Evolutionary conservation across 192 early-diverging fungal species (phyloP), one percentile per base, ranked within the genome.

Genomic region (Spinellus fusiger): DNA sequence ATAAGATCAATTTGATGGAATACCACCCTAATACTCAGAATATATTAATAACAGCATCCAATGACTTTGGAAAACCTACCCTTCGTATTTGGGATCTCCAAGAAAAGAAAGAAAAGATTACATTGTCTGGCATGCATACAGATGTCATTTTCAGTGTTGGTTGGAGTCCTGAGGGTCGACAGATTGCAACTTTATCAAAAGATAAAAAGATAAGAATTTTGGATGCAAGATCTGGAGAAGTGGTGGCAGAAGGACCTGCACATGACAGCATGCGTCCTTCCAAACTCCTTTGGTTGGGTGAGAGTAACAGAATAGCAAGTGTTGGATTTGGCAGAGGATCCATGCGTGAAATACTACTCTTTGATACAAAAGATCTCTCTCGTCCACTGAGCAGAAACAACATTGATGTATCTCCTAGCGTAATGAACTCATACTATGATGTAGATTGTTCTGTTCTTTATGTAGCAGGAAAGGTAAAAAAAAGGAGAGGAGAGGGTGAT

Each of bases 271-370:
- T 82, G 13, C 78, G 86, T 18, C 78, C 80, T 1, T 77, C 80
- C 38, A 78, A 88, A 27, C 73, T 91, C 9, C 64, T 81, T 5
- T 93, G 91, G 92, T 49, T 89, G 3, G 84, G 74, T 20, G 73
- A 75, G 15, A 65, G 54, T 1, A 71, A 74, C 16, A 64, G 80
- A 22, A 73, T 84, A 61, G 77, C 83, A 0, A 81, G 79, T 23
- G 78, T 89, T 59, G 90, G 90, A 1, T 94, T 92, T 77, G 89
- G 86, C 4, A 66, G 55, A 23, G 87, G 84, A 12, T 87, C 84
- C 56, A 80, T 80, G 52, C 83, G 93, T 9, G 86, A 92, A 58
- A 66, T 95, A 26, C 35, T 82, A 16, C 18, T 89, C 46, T 83
- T 76, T 37, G 58, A 81, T 46, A 51, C 63, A 7, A 63, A 66